A percentile compares a stretch with the other conserved stretches of the same genome.
phyloP scores from a whole-genome alignment of 495 filamentous ascomycete genomes.

The Daldinia bambusicola region DNA sequence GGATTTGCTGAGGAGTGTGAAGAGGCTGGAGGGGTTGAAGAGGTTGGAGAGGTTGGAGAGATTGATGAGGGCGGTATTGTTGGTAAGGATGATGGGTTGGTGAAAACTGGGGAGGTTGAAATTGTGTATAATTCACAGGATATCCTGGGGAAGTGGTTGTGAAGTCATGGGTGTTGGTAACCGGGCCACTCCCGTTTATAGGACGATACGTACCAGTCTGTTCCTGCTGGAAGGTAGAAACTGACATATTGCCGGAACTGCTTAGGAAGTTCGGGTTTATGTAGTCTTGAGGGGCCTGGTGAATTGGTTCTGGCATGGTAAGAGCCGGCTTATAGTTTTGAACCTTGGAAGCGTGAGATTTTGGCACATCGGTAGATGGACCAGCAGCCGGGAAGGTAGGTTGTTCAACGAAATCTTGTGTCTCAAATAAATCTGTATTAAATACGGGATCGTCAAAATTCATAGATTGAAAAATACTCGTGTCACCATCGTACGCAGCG shows the following conservation, averaged over 20 bases:
- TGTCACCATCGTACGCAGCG: not conserved
- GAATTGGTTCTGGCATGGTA: not conserved
- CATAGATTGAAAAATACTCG: not conserved
- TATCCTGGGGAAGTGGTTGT: not conserved
- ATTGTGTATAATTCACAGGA: constrained; percentile 1
- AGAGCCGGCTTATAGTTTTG: not conserved
- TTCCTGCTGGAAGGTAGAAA: not conserved
- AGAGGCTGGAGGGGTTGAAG: not conserved
- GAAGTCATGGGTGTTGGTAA: not conserved
- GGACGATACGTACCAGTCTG: not conserved
- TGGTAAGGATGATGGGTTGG: not conserved
- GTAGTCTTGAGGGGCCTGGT: not conserved
- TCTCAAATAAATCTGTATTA: not conserved
- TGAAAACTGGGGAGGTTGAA: not conserved
- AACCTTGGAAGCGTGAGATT: not conserved
- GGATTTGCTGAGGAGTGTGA: not conserved
- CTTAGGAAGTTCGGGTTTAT: constrained; percentile 16
- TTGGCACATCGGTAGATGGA: not conserved
- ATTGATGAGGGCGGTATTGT: not conserved
- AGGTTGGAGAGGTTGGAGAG: not conserved
- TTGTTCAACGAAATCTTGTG: constrained; percentile 2
- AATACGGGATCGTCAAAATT: constrained; percentile 12
- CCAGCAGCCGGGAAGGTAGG: not conserved
- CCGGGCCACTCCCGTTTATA: not conserved
- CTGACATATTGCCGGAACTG: not conserved